Evolutionary conservation across 2,329 filamentous ascomycete genomes (phyloP).

Genomic region (Cladobotryum mycophilum): DNA sequence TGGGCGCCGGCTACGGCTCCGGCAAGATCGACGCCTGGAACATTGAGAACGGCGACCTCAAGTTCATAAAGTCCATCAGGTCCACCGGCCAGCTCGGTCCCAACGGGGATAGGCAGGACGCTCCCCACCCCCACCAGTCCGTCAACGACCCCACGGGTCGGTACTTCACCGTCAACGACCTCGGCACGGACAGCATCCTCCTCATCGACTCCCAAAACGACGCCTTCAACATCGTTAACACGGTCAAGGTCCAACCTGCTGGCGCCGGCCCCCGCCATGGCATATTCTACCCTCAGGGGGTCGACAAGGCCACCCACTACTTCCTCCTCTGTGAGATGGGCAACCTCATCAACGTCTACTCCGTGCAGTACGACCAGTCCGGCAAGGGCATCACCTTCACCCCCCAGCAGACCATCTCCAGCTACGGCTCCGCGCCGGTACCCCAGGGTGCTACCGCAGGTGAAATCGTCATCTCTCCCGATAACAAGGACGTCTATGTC

Average conservation of each 20-base stretch:
- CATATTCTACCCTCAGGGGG: slow-evolving; percentile 36
- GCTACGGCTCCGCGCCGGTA: slow-evolving; percentile 29
- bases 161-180: slow-evolving; percentile 43
- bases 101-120: slow-evolving; percentile 20
- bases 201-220: slow-evolving; percentile 39
- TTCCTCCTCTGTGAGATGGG: slow-evolving; percentile 40
- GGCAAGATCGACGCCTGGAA: slow-evolving; percentile 43
- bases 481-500: slow-evolving; percentile 42
- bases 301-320: slow-evolving; percentile 37
- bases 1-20: slow-evolving; percentile 37
- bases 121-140: slow-evolving; percentile 41
- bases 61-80: slow-evolving; percentile 33
- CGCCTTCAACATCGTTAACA: slow-evolving; percentile 31
- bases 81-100: slow-evolving; percentile 29
- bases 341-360: slow-evolving; percentile 39
- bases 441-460: slow-evolving; percentile 38
- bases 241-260: slow-evolving; percentile 25
- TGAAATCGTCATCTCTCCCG: slow-evolving; percentile 36
- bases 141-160: slow-evolving; percentile 43
- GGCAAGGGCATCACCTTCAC: slow-evolving; percentile 29
- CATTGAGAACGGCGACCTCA: slow-evolving; percentile 28
- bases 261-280: slow-evolving; percentile 47
- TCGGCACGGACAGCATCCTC: slow-evolving; percentile 43
- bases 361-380: slow-evolving; percentile 29
- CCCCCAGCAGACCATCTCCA: slow-evolving; percentile 32